These are phyloP conservation scores for Xylaria cubensis DNA, from an alignment of 495 filamentous ascomycete genomes.

Conservation along the genomic window DNA sequence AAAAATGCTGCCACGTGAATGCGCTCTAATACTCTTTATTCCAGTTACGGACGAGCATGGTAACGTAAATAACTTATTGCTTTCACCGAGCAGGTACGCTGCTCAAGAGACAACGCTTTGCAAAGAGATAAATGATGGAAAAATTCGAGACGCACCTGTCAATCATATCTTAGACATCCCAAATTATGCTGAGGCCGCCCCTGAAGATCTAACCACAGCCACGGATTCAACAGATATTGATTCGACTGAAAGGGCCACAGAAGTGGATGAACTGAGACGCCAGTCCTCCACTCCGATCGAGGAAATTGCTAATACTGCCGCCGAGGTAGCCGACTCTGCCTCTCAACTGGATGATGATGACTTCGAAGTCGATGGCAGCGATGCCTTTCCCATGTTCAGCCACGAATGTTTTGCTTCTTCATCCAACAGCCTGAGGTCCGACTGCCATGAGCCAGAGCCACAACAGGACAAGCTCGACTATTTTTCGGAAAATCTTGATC, in stretches of 20 bases:
- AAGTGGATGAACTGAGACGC: constrained; percentile 39
- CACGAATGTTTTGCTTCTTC: constrained; percentile 25
- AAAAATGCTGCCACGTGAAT: constrained; percentile 14
- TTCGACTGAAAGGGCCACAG: constrained; percentile 27
- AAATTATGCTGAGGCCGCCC: constrained; percentile 1
- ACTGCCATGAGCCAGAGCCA: neutral
- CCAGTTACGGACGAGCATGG: constrained; percentile 61
- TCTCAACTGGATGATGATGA: constrained; percentile 31
- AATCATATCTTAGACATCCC: neutral
- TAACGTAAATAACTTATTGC: constrained; percentile 65
- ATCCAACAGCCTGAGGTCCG: constrained; percentile 8
- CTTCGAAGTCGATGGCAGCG: constrained; percentile 34
- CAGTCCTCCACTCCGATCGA: constrained; percentile 35
- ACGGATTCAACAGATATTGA: neutral
- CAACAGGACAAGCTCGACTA: neutral
- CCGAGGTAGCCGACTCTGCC: constrained; percentile 57
- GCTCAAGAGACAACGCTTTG: constrained; percentile 11
- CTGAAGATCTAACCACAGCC: neutral
- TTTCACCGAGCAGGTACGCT: constrained; percentile 39
- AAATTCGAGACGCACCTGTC: constrained; percentile 6
- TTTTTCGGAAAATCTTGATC: constrained; percentile 21
- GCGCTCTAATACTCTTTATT: neutral
- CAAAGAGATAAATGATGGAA: constrained; percentile 11
- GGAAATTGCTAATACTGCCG: constrained; percentile 49
- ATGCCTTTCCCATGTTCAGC: constrained; percentile 42